A percentile compares a stretch with the other conserved stretches of the same genome.
These are phyloP conservation scores for Saccharomycopsis olivae DNA, from an alignment of 805 yeast genomes.

Conservation along the genomic window DNA sequence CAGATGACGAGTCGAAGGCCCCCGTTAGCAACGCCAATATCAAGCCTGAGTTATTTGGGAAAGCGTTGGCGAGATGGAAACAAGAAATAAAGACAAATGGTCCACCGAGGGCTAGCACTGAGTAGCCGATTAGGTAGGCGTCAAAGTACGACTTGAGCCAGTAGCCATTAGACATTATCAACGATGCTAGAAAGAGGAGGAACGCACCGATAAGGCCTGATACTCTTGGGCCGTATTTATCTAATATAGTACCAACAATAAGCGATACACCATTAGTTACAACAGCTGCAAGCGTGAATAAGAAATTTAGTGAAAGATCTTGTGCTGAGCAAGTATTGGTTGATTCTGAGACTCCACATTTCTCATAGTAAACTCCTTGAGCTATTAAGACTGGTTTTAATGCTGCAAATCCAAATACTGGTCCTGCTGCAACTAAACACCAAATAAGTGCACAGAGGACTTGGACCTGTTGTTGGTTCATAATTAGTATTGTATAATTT, in stretches of 20 bases:
- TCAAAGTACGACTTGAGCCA: constrained; percentile 33
- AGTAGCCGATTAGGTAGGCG: constrained; percentile 65
- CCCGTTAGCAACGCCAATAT: constrained; percentile 79
- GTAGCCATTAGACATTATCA: constrained; percentile 32
- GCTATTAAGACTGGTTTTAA: constrained; percentile 69
- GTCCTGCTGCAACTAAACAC: constrained; percentile 90
- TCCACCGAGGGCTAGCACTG: constrained; percentile 76
- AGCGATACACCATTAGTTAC: constrained; percentile 76
- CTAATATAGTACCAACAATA: constrained; percentile 72
- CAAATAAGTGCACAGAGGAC: constrained; percentile 66
- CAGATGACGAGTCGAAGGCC: constrained; percentile 91
- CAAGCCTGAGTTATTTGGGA: constrained; percentile 75
- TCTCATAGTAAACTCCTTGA: constrained; percentile 65
- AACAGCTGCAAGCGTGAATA: constrained; percentile 83
- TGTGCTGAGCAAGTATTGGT: constrained; percentile 48
- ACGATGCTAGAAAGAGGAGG: constrained; percentile 47
- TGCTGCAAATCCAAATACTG: constrained; percentile 94
- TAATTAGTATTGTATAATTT: too few species aligned
- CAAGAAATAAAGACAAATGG: constrained; percentile 88
- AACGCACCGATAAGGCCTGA: constrained; percentile 68
- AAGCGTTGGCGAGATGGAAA: constrained; percentile 81
- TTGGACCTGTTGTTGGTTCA: constrained; percentile 31
- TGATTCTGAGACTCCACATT: constrained; percentile 35
- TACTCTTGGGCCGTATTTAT: constrained; percentile 67
- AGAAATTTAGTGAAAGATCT: constrained; percentile 68